Evolutionary conservation across 495 filamentous ascomycete genomes (phyloP).

Genomic region (Penicillium flavigenum): DNA sequence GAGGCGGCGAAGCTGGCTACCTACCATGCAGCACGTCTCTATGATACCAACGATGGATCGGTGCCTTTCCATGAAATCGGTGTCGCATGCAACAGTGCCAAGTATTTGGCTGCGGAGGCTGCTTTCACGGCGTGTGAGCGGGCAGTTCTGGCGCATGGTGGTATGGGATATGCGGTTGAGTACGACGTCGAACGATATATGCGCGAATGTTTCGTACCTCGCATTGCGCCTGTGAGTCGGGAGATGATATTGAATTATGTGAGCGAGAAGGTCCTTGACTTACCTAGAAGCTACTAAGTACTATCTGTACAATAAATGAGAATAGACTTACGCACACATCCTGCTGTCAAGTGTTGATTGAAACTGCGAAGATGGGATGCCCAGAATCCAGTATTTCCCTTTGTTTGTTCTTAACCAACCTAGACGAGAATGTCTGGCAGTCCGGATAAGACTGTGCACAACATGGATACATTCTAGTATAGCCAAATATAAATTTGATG

Average conservation of each 20-base stretch:
- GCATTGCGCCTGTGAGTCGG: slow-evolving; percentile 71
- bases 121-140: slow-evolving; percentile 73
- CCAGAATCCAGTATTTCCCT: not conserved
- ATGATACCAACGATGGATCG: slow-evolving; percentile 58
- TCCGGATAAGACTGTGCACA: too few relatives aligned
- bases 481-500: not conserved
- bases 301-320: not conserved
- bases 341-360: not conserved
- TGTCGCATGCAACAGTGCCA: slow-evolving; percentile 72
- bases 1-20: slow-evolving; percentile 77
- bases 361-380: not conserved
- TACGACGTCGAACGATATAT: slow-evolving; percentile 79
- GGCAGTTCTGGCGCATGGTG: slow-evolving; percentile 65
- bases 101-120: slow-evolving; percentile 78
- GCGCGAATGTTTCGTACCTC: slow-evolving; percentile 69
- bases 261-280: slow-evolving; percentile 64
- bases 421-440: too few relatives aligned
- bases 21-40: slow-evolving; percentile 73
- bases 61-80: slow-evolving; percentile 64
- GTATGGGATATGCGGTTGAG: slow-evolving; percentile 77
- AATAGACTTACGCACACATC: not conserved
- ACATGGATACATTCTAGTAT: too few relatives aligned
- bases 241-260: slow-evolving; percentile 83
- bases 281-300: slow-evolving; percentile 54
- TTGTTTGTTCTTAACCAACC: too few relatives aligned